phyloP scores from a whole-genome alignment of 257 asterid species.

The Fraxinus quadrangulata region DNA sequence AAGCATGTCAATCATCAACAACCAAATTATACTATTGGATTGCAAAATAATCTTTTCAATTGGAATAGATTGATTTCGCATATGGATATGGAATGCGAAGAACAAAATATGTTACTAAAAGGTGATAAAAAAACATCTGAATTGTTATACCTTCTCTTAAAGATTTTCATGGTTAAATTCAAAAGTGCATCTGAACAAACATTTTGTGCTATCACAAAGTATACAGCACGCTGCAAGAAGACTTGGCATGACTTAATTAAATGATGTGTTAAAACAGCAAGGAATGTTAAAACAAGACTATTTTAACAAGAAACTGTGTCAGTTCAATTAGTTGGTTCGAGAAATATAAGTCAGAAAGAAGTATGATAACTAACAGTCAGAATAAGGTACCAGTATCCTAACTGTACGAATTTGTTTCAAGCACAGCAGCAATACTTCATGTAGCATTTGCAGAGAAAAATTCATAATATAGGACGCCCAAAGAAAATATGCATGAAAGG shows the following conservation, averaged over 20 bases:
- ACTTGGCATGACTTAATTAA: background rate
- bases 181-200: background rate
- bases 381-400: background rate
- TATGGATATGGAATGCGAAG: conserved; percentile 13
- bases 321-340: background rate
- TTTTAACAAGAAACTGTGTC: background rate
- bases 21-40: background rate
- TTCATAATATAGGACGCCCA: background rate
- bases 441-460: conserved; percentile 17
- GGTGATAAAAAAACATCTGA: background rate
- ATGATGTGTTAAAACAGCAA: background rate
- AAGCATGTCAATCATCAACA: conserved; percentile 9
- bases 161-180: background rate
- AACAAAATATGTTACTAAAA: background rate
- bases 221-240: background rate
- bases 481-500: conserved; percentile 2
- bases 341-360: background rate
- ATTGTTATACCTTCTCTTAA: background rate
- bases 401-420: background rate
- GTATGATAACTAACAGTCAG: background rate
- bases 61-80: background rate
- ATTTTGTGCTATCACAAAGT: background rate
- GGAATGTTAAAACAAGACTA: background rate
- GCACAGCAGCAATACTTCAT: background rate
- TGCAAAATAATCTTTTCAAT: background rate